phyloP scores from a whole-genome alignment of 805 yeast species.

The Saccharomycopsis fibuligera region DNA sequence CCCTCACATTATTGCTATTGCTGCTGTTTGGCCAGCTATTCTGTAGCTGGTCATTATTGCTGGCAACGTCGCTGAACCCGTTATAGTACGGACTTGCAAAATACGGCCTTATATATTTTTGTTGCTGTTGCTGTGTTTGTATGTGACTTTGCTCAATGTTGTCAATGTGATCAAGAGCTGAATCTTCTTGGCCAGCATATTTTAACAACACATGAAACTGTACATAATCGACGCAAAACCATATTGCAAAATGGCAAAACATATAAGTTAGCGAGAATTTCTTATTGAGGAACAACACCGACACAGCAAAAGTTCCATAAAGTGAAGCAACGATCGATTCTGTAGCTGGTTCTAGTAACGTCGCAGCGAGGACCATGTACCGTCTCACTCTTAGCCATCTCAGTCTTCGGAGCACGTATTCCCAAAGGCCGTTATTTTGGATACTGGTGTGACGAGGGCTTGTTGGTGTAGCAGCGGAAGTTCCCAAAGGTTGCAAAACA shows the following conservation, averaged over 20 bases:
- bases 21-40: too few species aligned
- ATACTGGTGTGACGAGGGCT: too few species aligned
- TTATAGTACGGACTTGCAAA: conserved; percentile 19
- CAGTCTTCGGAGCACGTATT: conserved; percentile 62
- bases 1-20: background rate
- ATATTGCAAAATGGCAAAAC: conserved; percentile 46
- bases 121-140: background rate
- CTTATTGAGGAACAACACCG: conserved; percentile 36
- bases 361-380: conserved; percentile 82
- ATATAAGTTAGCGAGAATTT: conserved; percentile 35
- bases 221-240: conserved; percentile 60
- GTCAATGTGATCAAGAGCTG: background rate
- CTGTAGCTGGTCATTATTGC: background rate
- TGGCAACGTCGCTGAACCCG: conserved; percentile 7
- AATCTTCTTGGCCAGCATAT: conserved; percentile 23
- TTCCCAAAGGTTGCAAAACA: conserved; percentile 65
- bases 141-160: background rate
- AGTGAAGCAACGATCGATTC: conserved; percentile 65
- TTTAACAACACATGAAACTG: conserved; percentile 46
- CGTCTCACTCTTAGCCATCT: conserved; percentile 84
- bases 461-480: too few species aligned
- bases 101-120: conserved; percentile 4
- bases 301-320: conserved; percentile 56
- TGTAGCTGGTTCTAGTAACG: conserved; percentile 80
- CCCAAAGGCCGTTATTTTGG: conserved; percentile 32